Evolutionary conservation across 495 filamentous ascomycete genomes (phyloP).

Genomic region (Penicillium pulvis): DNA sequence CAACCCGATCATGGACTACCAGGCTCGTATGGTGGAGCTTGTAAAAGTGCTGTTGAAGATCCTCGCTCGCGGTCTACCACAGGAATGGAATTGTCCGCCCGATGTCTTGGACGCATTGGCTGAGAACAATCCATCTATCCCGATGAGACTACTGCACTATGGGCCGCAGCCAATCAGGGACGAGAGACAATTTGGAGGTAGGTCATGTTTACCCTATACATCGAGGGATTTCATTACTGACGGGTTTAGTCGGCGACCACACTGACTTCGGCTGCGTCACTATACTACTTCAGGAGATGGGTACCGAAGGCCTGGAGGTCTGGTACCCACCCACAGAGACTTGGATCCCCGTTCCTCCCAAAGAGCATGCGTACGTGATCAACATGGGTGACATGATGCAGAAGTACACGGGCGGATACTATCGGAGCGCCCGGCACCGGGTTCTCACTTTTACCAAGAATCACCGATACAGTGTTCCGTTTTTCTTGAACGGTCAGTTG

Average conservation of each 20-base stretch:
- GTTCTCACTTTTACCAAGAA: conserved; percentile 31
- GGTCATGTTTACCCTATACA: background rate
- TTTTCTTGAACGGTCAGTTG: conserved; percentile 19
- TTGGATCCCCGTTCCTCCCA: conserved; percentile 41
- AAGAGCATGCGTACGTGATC: conserved; percentile 44
- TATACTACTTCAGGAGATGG: conserved; percentile 45
- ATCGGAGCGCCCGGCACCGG: conserved; percentile 40
- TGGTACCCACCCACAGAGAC: conserved; percentile 34
- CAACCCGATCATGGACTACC: conserved; percentile 39
- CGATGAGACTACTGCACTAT: conserved; percentile 50
- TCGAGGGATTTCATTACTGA: background rate
- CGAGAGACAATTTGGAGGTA: conserved; percentile 2
- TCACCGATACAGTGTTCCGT: conserved; percentile 20
- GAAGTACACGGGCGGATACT: conserved; percentile 36
- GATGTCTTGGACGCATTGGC: conserved; percentile 37
- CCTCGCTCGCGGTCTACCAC: conserved; percentile 40
- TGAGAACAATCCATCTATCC: conserved; percentile 35
- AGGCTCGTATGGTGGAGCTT: conserved; percentile 34
- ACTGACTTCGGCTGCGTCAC: conserved; percentile 46
- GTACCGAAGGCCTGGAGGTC: conserved; percentile 45
- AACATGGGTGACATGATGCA: conserved; percentile 48
- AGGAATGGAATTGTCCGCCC: conserved; percentile 14
- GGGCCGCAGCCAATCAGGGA: conserved; percentile 28
- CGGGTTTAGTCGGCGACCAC: conserved; percentile 25
- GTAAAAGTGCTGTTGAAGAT: conserved; percentile 36